These are phyloP conservation scores for Chaetomium cochliodes DNA, from an alignment of 495 filamentous ascomycete genomes.

Conservation along the genomic window DNA sequence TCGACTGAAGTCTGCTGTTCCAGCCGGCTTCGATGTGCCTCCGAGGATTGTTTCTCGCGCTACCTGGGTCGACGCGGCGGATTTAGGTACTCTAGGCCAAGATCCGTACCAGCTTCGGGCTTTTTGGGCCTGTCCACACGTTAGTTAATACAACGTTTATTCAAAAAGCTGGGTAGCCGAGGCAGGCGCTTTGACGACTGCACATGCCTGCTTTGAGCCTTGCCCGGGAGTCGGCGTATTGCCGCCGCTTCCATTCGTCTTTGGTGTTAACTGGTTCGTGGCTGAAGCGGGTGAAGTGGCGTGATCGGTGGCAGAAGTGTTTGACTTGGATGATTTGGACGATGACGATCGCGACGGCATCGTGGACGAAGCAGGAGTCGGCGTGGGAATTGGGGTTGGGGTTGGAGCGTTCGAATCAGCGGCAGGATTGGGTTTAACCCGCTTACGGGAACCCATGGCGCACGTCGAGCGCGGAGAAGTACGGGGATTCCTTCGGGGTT, in stretches of 20 bases:
- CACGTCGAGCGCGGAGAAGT: not conserved
- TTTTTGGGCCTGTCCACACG: conserved; percentile 47
- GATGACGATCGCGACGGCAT: conserved; percentile 21
- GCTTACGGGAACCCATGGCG: conserved; percentile 61
- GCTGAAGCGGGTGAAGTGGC: not conserved
- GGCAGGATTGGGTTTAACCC: conserved; percentile 57
- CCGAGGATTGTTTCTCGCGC: conserved; percentile 75
- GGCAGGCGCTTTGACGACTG: not conserved
- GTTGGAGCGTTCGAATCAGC: conserved; percentile 28
- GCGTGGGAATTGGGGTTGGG: conserved; percentile 2
- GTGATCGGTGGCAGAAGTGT: conserved; percentile 2
- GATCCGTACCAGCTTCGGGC: conserved; percentile 63
- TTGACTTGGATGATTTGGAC: conserved; percentile 13
- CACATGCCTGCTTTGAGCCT: conserved; percentile 28
- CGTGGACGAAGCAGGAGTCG: not conserved
- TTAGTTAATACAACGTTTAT: too few relatives aligned
- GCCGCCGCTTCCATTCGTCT: conserved; percentile 12
- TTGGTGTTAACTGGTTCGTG: not conserved
- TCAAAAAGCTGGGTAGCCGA: not conserved
- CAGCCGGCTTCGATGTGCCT: conserved; percentile 42
- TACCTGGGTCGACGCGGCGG: conserved; percentile 68
- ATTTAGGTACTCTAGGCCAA: conserved; percentile 67
- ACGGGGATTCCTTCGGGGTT: not conserved
- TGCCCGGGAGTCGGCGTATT: conserved; percentile 5
- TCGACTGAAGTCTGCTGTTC: conserved; percentile 47